Evolutionary conservation across 1,139 yeast species (phyloP), one percentile per base, ranked within the genome.

Genomic region (Pichia sp.): DNA sequence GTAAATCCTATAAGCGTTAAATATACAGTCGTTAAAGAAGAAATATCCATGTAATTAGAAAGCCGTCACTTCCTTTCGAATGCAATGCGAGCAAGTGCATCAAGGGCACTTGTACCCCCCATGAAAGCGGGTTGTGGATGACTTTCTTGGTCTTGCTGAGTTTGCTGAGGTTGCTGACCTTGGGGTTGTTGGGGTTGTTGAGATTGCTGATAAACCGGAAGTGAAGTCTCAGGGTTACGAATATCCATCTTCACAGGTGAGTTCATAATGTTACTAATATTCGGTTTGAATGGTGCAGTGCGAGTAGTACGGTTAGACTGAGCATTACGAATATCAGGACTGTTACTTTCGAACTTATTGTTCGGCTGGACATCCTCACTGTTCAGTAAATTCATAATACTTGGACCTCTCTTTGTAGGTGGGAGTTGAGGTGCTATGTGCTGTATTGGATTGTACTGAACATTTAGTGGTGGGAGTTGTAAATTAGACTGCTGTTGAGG

Each of bases 61-160:
- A 11, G 15, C 8, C 40, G 40, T 54, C 47, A 66, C 42, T 65
- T 65, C 46, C 67, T 61, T 50, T 67, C 70, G 50, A 66, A 66
- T 4, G 70, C 70, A 45, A 67, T 65, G 43, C 65, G 69, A 7
- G 70, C 70, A 44, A 67, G 60, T 0, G 70, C 69, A 57, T 67
- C 69, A 11, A 67, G 56, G 0, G 70, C 69, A 56, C 69, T 67
- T 51, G 67, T 54, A 3, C 66, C 65, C 26, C 57, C 59, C 6
- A 49, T 41, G 45, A 26, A 43, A 46, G 57, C 8, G 47, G 52
- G 13, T 46, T 36, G 50, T 45, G 50, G 41, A 2, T 46, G 26
- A 16, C 38, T 32, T 46, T 46, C 34, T 10, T 23, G 34, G 8
- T 44, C 55, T 34, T 54, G 45, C 31, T 32, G 53, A 3, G 26